These are phyloP conservation scores for Lomentospora prolificans DNA, from an alignment of 2,329 filamentous ascomycete species.

Conservation along the genomic window DNA sequence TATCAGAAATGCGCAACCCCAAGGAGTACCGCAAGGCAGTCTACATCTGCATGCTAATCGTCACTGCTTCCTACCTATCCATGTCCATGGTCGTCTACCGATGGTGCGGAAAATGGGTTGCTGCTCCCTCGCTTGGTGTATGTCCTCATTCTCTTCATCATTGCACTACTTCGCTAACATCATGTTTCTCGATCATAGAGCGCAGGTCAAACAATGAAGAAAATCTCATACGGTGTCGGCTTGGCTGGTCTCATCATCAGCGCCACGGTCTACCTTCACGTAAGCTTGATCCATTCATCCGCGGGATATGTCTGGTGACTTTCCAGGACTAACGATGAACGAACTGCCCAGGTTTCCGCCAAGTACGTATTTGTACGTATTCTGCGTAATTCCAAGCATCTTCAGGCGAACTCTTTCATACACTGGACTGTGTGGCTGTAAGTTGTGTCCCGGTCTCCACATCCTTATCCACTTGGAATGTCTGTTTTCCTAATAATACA, in stretches of 20 bases:
- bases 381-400: slow-evolving; percentile 24
- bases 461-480: too few relatives aligned
- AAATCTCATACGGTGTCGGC: slow-evolving; percentile 50
- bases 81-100: slow-evolving; percentile 52
- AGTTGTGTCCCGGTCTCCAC: too few relatives aligned
- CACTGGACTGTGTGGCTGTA: slow-evolving; percentile 29
- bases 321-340: too few relatives aligned
- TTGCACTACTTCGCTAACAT: too few relatives aligned
- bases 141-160: too few relatives aligned
- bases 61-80: slow-evolving; percentile 45
- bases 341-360: too few relatives aligned
- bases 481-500: too few relatives aligned
- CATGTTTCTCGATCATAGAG: too few relatives aligned
- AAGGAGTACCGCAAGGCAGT: slow-evolving; percentile 51
- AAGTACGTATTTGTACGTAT: slow-evolving; percentile 31
- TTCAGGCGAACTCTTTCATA: slow-evolving; percentile 22
- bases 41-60: slow-evolving; percentile 47
- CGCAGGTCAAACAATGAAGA: slow-evolving; percentile 49
- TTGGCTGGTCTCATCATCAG: slow-evolving; percentile 36
- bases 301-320: too few relatives aligned
- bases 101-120: slow-evolving; percentile 53
- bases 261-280: slow-evolving; percentile 25
- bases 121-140: slow-evolving; percentile 50
- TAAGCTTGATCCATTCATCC: too few relatives aligned
- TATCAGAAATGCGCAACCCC: slow-evolving; percentile 53